A percentile compares a stretch with the other conserved stretches of the same genome.
Evolutionary conservation across 2,329 filamentous ascomycete species (phyloP).

Genomic region (Neopestalotiopsis sp.): DNA sequence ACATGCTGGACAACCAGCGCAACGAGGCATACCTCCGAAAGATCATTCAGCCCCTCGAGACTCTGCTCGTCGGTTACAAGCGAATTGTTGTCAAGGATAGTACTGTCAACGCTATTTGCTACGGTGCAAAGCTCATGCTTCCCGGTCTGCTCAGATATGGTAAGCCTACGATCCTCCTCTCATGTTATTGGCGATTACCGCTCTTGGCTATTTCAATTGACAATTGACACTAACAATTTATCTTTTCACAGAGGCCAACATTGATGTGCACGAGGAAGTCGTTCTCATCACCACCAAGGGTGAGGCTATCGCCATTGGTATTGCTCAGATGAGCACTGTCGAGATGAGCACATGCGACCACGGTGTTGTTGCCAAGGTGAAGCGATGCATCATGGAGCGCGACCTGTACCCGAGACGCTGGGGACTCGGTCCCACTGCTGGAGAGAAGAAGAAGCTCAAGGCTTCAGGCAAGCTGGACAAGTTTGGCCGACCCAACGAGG

Average conservation of each 20-base stretch:
- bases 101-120: slow-evolving; percentile 96
- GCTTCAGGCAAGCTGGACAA: slow-evolving; percentile 98
- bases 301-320: slow-evolving; percentile 94
- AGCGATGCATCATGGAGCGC: slow-evolving; percentile 99
- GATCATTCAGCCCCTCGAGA: slow-evolving; percentile 93
- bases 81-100: slow-evolving; percentile 97
- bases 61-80: slow-evolving; percentile 91
- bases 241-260: slow-evolving; percentile 71
- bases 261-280: slow-evolving; percentile 95
- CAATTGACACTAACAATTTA: not conserved
- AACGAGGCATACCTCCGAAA: slow-evolving; percentile 91
- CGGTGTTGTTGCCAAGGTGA: slow-evolving; percentile 97
- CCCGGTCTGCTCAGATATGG: slow-evolving; percentile 92
- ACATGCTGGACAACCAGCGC: slow-evolving; percentile 92
- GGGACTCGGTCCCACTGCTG: slow-evolving; percentile 91
- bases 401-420: slow-evolving; percentile 96
- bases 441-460: slow-evolving; percentile 99
- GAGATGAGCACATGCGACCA: slow-evolving; percentile 97
- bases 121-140: slow-evolving; percentile 98
- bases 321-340: slow-evolving; percentile 97
- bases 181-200: slow-evolving; percentile 16
- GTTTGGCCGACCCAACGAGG: slow-evolving; percentile 90
- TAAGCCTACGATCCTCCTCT: slow-evolving; percentile 46
- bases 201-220: not conserved
- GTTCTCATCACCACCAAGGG: slow-evolving; percentile 99